A percentile compares a stretch with the other conserved stretches of the same genome.
phyloP scores from a whole-genome alignment of 768 basidiomycete genomes.

The Auriscalpium vulgare region DNA sequence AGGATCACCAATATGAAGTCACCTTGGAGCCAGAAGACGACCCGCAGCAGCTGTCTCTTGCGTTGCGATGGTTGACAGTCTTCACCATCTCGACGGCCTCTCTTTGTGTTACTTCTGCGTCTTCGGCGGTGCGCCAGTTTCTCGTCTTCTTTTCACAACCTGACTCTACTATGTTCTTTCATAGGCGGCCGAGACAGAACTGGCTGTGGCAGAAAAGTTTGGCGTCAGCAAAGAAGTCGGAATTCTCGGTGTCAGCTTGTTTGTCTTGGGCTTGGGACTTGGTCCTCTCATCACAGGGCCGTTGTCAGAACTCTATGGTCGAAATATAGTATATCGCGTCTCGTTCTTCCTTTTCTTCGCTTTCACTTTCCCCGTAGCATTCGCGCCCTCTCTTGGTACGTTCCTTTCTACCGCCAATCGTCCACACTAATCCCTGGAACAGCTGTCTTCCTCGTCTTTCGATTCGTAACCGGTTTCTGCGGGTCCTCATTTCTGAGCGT shows the following conservation, averaged over 20 bases:
- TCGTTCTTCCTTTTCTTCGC: constrained; percentile 56
- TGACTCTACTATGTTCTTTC: not conserved
- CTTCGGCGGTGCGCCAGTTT: constrained; percentile 3
- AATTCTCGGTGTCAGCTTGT: constrained; percentile 32
- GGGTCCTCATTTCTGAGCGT: constrained; percentile 55
- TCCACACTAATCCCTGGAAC: not conserved
- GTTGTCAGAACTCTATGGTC: constrained; percentile 48
- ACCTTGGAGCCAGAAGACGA: constrained; percentile 12
- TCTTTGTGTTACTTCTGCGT: constrained; percentile 4
- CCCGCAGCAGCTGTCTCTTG: constrained; percentile 4
- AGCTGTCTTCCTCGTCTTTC: constrained; percentile 58
- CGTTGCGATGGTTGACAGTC: constrained; percentile 8
- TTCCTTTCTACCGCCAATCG: not conserved
- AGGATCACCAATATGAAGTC: not conserved
- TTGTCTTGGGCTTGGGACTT: constrained; percentile 27
- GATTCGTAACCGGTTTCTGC: constrained; percentile 47
- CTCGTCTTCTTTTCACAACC: not conserved
- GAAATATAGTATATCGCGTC: constrained; percentile 52
- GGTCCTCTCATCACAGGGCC: constrained; percentile 28
- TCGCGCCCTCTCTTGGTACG: constrained; percentile 58
- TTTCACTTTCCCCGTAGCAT: constrained; percentile 66
- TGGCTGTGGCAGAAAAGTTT: constrained; percentile 29
- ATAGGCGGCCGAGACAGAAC: constrained; percentile 31
- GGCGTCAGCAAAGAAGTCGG: constrained; percentile 30
- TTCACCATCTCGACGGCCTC: not conserved